phyloP scores from a whole-genome alignment of 129 eudicot genomes.

The Flaveria sonorensis region DNA sequence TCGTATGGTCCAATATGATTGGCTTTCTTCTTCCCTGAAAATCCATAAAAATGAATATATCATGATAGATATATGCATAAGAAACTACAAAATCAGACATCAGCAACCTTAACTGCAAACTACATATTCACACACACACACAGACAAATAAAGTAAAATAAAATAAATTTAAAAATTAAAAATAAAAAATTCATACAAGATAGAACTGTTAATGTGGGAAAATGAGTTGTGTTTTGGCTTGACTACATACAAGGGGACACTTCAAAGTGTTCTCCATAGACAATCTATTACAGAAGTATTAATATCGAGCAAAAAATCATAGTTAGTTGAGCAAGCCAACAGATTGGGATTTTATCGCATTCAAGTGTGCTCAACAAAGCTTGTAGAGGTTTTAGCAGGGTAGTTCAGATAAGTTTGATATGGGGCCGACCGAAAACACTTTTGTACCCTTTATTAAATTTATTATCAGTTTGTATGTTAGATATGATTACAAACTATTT shows the following conservation, averaged over 20 bases:
- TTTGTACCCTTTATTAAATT: neutral
- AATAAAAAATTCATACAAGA: too few relatives aligned
- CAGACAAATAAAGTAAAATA: too few relatives aligned
- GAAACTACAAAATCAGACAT: slow-evolving; percentile 6
- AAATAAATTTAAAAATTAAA: too few relatives aligned
- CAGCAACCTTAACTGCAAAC: neutral
- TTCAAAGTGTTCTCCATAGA: neutral
- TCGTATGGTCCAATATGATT: slow-evolving; percentile 85
- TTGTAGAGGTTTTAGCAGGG: neutral
- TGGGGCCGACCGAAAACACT: neutral
- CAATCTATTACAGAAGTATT: neutral
- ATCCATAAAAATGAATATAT: slow-evolving; percentile 21
- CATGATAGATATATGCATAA: neutral
- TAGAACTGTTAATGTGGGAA: neutral
- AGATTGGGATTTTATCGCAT: too few relatives aligned
- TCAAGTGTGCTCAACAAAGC: neutral
- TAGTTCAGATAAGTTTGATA: neutral
- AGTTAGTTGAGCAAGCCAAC: neutral
- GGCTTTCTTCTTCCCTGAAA: slow-evolving; percentile 80
- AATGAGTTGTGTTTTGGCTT: neutral
- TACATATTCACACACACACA: neutral
- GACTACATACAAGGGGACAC: too few relatives aligned
- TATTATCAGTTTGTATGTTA: neutral
- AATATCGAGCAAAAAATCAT: neutral
- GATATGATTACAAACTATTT: neutral